Base-by-base conservation (phyloP, 441 rosid genomes). In the Brassica balearica region DNA sequence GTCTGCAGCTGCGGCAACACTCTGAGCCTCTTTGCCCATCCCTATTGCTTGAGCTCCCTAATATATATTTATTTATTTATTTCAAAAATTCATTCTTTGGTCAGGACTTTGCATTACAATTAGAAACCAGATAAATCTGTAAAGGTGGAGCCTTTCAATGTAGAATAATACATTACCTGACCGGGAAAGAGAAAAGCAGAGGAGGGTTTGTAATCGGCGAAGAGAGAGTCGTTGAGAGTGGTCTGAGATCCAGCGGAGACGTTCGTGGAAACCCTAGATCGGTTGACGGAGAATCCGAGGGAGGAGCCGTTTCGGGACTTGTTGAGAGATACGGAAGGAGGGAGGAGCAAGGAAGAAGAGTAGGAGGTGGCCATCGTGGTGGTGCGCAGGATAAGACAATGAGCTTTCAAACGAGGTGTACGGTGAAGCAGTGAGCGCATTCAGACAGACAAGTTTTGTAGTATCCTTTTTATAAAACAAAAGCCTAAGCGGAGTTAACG, bases 11-110 rank as follows among this genome's bases (percentile, higher is more conserved):
- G 94, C 87, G 7, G 89, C 86, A 72, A 92, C 87, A 71, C 81
- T 82, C 74, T 92, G 97, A 55, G 95, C 92, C 29, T 92, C 97
- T 82, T 92, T 91, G 11, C 99, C 99, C 99, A 96, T 96, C 46
- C 99, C 98, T 59, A 91, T 82, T 5, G 94, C 90, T 86, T 94
- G 97, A 74, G 97, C 98, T 75, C 99, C 99, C 99, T 96, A 76
- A 62, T 73, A 74, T 2, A 72, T 4, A 61, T 73, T 73, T 4
- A 73, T 4, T 58, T 41, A 64, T 19, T 5, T 48, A 46, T 56
- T 43, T 22, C 23, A 22, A 22, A 14, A 46, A 56, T 8, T 22
- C 23, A 22, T 22, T 22, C 23, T 22, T 22, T 22, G 23, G 15
- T 4, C 55, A 48, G 58, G 2, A 53, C 56, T 51, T 51, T 51